Percentiles rank a stretch among this genome's conserved stretches.
Conservation (phyloP, 352 stramenopile genomes). For the Phytophthora chlamydospora region DNA sequence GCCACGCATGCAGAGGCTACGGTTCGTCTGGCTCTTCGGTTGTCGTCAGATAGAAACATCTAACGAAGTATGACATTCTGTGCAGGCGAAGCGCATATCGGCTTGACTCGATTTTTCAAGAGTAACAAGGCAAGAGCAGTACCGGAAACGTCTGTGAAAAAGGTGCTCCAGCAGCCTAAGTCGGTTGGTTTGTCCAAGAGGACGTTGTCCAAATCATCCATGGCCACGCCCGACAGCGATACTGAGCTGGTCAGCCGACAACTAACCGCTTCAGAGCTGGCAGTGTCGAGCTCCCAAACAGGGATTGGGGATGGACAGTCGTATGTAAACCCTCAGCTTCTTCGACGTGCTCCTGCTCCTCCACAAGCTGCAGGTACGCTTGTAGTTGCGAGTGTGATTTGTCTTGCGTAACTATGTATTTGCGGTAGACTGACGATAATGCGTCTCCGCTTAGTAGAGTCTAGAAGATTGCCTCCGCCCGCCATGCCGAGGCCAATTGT, state of each 20-base stretch:
- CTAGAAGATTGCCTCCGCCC: neutral
- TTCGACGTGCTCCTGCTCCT: slow-evolving; percentile 33
- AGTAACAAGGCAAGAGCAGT: slow-evolving; percentile 60
- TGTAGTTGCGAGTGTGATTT: neutral
- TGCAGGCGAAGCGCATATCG: slow-evolving; percentile 82
- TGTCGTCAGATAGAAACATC: neutral
- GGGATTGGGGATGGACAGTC: slow-evolving; percentile 84
- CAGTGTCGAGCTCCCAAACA: slow-evolving; percentile 25
- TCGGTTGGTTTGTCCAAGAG: slow-evolving; percentile 47
- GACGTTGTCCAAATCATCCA: slow-evolving; percentile 21
- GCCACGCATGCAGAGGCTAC: slow-evolving; percentile 65
- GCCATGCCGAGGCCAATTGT: slow-evolving; percentile 11
- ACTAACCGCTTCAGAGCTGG: slow-evolving; percentile 13
- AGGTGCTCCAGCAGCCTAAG: slow-evolving; percentile 42
- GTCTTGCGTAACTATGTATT: slow-evolving; percentile 5
- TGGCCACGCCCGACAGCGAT: slow-evolving; percentile 24
- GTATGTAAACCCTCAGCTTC: slow-evolving; percentile 77
- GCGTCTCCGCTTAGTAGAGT: neutral
- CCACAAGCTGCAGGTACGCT: slow-evolving; percentile 27
- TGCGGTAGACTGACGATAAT: slow-evolving; percentile 8
- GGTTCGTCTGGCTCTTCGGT: slow-evolving; percentile 40
- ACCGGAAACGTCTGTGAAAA: slow-evolving; percentile 33
- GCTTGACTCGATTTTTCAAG: slow-evolving; percentile 86
- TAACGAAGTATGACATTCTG: slow-evolving; percentile 13
- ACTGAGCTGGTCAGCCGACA: slow-evolving; percentile 22